Evolutionary conservation across 2,329 filamentous ascomycete species (phyloP), one percentile per base, ranked within the genome.

Genomic region (Colletotrichum endophyticum): DNA sequence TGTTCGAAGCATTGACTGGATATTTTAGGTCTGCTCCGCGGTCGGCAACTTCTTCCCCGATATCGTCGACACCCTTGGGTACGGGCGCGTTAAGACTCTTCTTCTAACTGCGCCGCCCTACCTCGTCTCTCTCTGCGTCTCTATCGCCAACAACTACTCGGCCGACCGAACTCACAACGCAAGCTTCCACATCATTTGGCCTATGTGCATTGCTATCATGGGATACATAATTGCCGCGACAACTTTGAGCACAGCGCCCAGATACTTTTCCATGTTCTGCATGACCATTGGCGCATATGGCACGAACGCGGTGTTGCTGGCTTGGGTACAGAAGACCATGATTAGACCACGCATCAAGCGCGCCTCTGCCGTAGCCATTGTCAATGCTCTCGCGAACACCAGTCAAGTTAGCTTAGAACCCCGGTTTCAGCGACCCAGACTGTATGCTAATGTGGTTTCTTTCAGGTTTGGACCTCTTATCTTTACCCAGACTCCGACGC

Each of bases 1-100:
- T 6, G 16, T 16, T 59, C 11, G 5, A 9, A 6, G 3, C 9
- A 34, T 36, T 36, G 32, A 63, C 28, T 15, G 2, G 6, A 1
- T 53, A 3, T 5, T 5, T 53, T 86, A 19, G 88, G 85, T 34
- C 78, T 91, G 13, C 82, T 90, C 3, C 86, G 87, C 88, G 2
- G 92, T 93, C 79, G 90, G 92, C 49, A 92, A 93, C 80, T 93
- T 93, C 84, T 93, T 94, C 83, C 92, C 92, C 0, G 90, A 88
- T 0, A 92, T 94, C 56, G 89, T 93, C 2, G 87, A 90, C 64
- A 92, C 90, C 0, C 86, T 94, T 0, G 90, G 91, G 0, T 93
- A 91, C 80, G 85, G 86, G 11, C 87, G 83, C n/a, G 88, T 91
- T 62, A 83, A 86, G 19, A 92, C 91, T 0, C 84, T 92, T 0